These are phyloP conservation scores for Cladosporium sp. DNA, from an alignment of 2,329 filamentous ascomycete species.

Conservation along the genomic window DNA sequence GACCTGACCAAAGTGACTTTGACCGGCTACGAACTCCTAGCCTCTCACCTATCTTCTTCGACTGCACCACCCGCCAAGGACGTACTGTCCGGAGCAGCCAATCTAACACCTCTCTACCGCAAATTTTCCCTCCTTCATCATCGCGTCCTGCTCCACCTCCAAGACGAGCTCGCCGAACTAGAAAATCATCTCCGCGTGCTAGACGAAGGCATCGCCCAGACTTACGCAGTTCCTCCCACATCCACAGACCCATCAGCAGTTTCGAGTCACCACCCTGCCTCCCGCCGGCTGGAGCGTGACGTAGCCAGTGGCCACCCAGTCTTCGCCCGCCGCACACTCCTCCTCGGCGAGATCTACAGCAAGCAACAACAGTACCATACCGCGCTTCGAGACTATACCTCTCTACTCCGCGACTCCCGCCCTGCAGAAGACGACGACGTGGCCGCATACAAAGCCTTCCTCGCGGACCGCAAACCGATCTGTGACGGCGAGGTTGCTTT, in stretches of 20 bases:
- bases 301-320: conserved; percentile 48
- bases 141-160: conserved; percentile 73
- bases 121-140: conserved; percentile 80
- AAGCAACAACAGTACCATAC: conserved; percentile 67
- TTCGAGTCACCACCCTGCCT: conserved; percentile 45
- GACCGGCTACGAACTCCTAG: conserved; percentile 60
- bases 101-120: conserved; percentile 64
- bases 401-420: conserved; percentile 48
- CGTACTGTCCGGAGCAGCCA: background rate
- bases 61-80: conserved; percentile 5
- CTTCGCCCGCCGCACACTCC: conserved; percentile 56
- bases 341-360: conserved; percentile 59
- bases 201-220: conserved; percentile 56
- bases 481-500: conserved; percentile 58
- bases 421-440: conserved; percentile 51
- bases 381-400: conserved; percentile 56
- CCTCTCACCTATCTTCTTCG: conserved; percentile 48
- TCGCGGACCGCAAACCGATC: conserved; percentile 52
- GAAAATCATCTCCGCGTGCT: conserved; percentile 71
- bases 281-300: conserved; percentile 54
- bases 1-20: conserved; percentile 27
- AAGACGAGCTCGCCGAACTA: conserved; percentile 77
- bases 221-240: conserved; percentile 14
- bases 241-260: conserved; percentile 13
- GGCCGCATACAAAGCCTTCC: conserved; percentile 52